Conservation (phyloP, 257 asterid species). For the Perilla frutescens region DNA sequence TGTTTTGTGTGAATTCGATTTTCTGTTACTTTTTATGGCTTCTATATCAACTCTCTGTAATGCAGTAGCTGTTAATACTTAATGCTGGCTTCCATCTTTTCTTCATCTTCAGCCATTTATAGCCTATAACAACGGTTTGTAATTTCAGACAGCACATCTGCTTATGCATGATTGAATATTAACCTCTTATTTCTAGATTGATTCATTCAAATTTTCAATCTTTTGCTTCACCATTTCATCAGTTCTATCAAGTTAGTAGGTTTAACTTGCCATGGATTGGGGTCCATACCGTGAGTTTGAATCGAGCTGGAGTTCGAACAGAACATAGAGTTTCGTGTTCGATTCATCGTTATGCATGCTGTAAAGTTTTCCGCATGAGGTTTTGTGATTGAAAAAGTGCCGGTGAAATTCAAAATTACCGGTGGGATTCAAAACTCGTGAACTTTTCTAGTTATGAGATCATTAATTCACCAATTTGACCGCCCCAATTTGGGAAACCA, state of each 20-base stretch:
- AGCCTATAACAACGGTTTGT: constrained; percentile 1
- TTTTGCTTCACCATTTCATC: not conserved
- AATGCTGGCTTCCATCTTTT: not conserved
- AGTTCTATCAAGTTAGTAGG: not conserved
- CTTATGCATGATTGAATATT: not conserved
- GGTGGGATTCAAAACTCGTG: too few relatives aligned
- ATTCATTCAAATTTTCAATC: not conserved
- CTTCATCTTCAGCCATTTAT: constrained; percentile 6
- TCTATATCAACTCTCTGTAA: constrained; percentile 21
- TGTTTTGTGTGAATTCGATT: constrained; percentile 12
- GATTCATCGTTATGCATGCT: too few relatives aligned
- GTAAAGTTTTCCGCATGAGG: too few relatives aligned
- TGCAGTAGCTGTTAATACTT: constrained; percentile 29
- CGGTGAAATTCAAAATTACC: too few relatives aligned
- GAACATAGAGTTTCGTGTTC: too few relatives aligned
- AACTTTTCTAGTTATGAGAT: too few relatives aligned
- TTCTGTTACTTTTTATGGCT: constrained; percentile 4
- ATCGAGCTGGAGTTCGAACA: too few relatives aligned
- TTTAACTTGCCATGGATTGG: too few relatives aligned
- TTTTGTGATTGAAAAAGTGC: too few relatives aligned
- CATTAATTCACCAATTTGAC: too few relatives aligned
- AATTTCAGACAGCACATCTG: constrained; percentile 4
- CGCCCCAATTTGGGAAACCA: too few relatives aligned
- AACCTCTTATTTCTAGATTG: not conserved
- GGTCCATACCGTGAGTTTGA: too few relatives aligned